Base-by-base conservation (phyloP, 768 basidiomycete species). In the Leccinum uliginosum region DNA sequence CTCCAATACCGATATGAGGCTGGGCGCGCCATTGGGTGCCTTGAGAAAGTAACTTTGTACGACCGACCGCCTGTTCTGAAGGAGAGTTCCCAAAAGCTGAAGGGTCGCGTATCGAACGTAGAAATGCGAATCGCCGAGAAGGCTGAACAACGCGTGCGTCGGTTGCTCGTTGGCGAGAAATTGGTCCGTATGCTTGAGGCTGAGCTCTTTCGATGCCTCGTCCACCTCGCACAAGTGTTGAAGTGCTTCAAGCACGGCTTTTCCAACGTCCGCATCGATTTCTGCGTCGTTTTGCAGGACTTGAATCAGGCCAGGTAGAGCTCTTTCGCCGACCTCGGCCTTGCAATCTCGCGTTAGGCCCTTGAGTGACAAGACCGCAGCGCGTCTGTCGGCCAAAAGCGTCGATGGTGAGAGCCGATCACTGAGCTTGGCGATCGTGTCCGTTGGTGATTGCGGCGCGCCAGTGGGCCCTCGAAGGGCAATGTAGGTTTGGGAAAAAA, bases 41-140 rank as follows among this genome's bases (percentile, higher is more conserved):
- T 87, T 93, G 61, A 98, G 77, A 69, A 99, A 96, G 72, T 94
- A 93, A n/a, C 80, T 81, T 70, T 99, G 97, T 10, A 97, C 85
- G 34, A 79, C 74, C 53, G 87, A 83, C 23, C 93, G 81, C 54
- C 94, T 80, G 67, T 95, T 93, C 65, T 86, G 84, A 50, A 98
- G 78, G 17, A 98, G 76, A 6, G 82, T 83, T 29, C 85, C 83
- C 43, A 98, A 78, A 63, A 89, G 83, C 68, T 97, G 91, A 6
- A 98, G 78, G 2, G 90, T 83, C 50, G 87, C 83, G 72, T 90
- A 91, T 26, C 94, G 87, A 51, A 85, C 83, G 71, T 96, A 93
- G 74, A 96, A 96, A 56, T 84, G 85, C 60, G 78, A 75, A 61
- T 91, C 85, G 27, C 78, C 83, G 21, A 98, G 78, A 50, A 98